These are phyloP conservation scores for Phlebiopsis gigantea DNA, from an alignment of 768 basidiomycete species.

Conservation along the genomic window DNA sequence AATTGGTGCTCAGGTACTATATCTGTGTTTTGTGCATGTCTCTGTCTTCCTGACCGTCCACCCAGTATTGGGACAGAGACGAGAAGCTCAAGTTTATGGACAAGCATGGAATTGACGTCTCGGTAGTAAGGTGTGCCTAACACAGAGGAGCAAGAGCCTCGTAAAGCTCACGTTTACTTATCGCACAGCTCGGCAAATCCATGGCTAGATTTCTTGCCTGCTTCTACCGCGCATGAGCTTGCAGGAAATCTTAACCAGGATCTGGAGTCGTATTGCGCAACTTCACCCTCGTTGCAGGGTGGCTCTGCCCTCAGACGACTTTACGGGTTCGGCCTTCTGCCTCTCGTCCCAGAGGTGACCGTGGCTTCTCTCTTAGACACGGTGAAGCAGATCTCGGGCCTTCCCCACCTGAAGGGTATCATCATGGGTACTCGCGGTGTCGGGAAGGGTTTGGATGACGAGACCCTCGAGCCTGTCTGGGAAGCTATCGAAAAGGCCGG, in stretches of 20 bases:
- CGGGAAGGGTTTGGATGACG: constrained; percentile 79
- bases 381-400: constrained; percentile 57
- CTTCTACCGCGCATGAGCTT: constrained; percentile 57
- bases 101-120: constrained; percentile 72
- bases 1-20: constrained; percentile 64
- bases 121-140: constrained; percentile 59
- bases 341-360: constrained; percentile 65
- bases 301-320: constrained; percentile 46
- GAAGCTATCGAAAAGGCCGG: constrained; percentile 62
- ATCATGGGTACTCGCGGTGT: constrained; percentile 81
- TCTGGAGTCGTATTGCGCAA: constrained; percentile 74
- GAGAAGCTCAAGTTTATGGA: constrained; percentile 87
- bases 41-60: neutral
- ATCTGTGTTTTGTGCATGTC: neutral
- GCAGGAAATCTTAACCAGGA: constrained; percentile 72
- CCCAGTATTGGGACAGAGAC: constrained; percentile 67
- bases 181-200: constrained; percentile 73
- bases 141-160: constrained; percentile 5
- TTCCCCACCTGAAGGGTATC: constrained; percentile 67
- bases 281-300: constrained; percentile 42
- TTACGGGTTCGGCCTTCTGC: constrained; percentile 82
- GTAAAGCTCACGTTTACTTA: neutral
- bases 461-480: constrained; percentile 75
- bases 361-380: constrained; percentile 53
- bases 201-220: constrained; percentile 84